Conservation (phyloP, 2,329 filamentous ascomycete genomes). For the Scedosporium boydii region DNA sequence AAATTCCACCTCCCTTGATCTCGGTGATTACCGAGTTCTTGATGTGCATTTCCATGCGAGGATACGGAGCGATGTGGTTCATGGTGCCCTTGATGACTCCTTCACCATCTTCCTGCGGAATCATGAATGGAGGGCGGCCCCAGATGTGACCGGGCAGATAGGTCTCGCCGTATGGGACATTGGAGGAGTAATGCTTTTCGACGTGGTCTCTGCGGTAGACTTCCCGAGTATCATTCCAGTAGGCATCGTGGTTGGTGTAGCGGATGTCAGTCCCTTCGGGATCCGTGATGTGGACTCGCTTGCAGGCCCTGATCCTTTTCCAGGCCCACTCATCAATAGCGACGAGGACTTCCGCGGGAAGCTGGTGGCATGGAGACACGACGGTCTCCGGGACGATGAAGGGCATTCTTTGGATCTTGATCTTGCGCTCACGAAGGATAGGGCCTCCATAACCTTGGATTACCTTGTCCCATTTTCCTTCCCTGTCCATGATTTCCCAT, state of each 20-base stretch:
- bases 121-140: slow-evolving; percentile 2
- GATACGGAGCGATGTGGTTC: slow-evolving; percentile 4
- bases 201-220: slow-evolving; percentile 5
- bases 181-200: slow-evolving; percentile 2
- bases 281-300: slow-evolving; percentile 3
- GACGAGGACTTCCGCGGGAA: neutral
- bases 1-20: slow-evolving; percentile 2
- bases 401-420: slow-evolving; percentile 4
- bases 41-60: slow-evolving; percentile 2
- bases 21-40: slow-evolving; percentile 4
- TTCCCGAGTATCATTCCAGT: neutral
- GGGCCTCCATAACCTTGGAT: slow-evolving; percentile 2
- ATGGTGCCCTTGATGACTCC: slow-evolving; percentile 4
- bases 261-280: slow-evolving; percentile 2
- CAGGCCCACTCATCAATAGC: slow-evolving; percentile 3
- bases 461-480: slow-evolving; percentile 4
- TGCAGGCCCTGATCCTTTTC: slow-evolving; percentile 1
- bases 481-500: slow-evolving; percentile 4
- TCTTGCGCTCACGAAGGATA: slow-evolving; percentile 4
- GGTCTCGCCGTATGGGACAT: slow-evolving; percentile 3
- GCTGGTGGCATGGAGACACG: neutral
- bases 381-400: slow-evolving; percentile 5
- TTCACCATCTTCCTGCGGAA: slow-evolving; percentile 3
- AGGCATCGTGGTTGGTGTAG: slow-evolving; percentile 3
- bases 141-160: slow-evolving; percentile 4